Percentiles rank a stretch among this genome's conserved stretches.
Conservation (phyloP, 2,329 filamentous ascomycete genomes). For the Pseudomassariella vexata region DNA sequence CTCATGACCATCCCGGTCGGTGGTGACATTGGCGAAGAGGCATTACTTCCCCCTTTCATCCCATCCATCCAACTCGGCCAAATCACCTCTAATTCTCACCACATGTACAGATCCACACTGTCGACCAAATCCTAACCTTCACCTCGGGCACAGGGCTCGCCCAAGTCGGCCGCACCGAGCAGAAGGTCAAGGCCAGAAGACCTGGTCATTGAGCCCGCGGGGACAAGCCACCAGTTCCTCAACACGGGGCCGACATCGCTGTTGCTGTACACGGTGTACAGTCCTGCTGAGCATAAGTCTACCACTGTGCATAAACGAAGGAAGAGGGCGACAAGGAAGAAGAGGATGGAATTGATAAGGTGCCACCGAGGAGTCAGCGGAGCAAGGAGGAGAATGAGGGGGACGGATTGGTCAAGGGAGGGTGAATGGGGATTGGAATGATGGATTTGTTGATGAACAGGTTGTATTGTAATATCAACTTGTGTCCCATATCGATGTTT, state of each 20-base stretch:
- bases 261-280: constrained; percentile 58
- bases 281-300: constrained; percentile 55
- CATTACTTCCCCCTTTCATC: constrained; percentile 2
- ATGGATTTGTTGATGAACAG: background rate
- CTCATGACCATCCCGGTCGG: constrained; percentile 59
- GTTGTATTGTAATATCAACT: too few species aligned
- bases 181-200: constrained; percentile 34
- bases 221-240: constrained; percentile 61
- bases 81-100: too few species aligned
- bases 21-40: constrained; percentile 61
- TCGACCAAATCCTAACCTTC: constrained; percentile 61
- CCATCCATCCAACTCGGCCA: background rate
- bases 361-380: constrained; percentile 52
- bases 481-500: too few species aligned
- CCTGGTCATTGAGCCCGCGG: constrained; percentile 49
- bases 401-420: constrained; percentile 43
- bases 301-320: constrained; percentile 57
- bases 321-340: constrained; percentile 58
- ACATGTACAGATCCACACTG: constrained; percentile 40
- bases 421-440: background rate
- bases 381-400: constrained; percentile 54
- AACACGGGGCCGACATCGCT: constrained; percentile 54
- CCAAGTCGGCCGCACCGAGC: constrained; percentile 52
- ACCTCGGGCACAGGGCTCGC: constrained; percentile 53
- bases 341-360: constrained; percentile 54